Conservation (phyloP, 2,329 filamentous ascomycete genomes). For the Penicillium sp. region DNA sequence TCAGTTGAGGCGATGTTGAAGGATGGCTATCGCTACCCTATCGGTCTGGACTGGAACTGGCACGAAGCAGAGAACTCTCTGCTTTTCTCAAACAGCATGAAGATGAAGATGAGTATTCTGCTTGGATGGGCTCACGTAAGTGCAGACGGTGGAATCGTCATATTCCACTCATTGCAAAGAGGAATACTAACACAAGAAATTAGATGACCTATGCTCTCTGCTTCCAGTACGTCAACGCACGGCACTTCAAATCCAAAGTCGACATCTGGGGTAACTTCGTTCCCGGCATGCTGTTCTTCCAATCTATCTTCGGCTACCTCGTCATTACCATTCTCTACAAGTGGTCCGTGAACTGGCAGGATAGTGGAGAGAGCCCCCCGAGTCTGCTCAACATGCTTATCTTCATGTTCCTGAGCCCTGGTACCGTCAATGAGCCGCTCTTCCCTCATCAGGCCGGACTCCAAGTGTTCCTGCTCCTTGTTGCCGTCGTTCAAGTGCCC, state of each 20-base stretch:
- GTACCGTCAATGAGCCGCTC: slow-evolving; percentile 62
- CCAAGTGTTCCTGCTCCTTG: slow-evolving; percentile 71
- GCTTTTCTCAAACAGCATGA: slow-evolving; percentile 96
- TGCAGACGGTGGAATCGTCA: slow-evolving; percentile 1
- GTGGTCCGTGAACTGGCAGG: slow-evolving; percentile 86
- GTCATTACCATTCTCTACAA: slow-evolving; percentile 94
- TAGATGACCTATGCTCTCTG: slow-evolving; percentile 95
- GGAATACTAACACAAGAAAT: background rate
- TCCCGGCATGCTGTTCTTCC: slow-evolving; percentile 99
- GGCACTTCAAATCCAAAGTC: slow-evolving; percentile 88
- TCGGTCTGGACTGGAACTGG: slow-evolving; percentile 94
- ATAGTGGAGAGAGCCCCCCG: slow-evolving; percentile 64
- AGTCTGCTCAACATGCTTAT: slow-evolving; percentile 98
- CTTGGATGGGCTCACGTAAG: slow-evolving; percentile 81
- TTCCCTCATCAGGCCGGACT: slow-evolving; percentile 73
- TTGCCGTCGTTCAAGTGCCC: slow-evolving; percentile 83
- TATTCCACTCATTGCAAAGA: background rate
- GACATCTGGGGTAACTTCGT: slow-evolving; percentile 98
- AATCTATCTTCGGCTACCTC: slow-evolving; percentile 95
- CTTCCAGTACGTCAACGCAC: slow-evolving; percentile 87
- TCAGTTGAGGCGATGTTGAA: slow-evolving; percentile 65
- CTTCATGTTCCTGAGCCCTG: slow-evolving; percentile 96
- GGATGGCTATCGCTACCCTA: slow-evolving; percentile 80
- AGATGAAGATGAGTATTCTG: slow-evolving; percentile 99
- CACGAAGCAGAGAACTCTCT: slow-evolving; percentile 93